Conservation (phyloP, 805 yeast genomes). For the Teunomyces panamensis region DNA sequence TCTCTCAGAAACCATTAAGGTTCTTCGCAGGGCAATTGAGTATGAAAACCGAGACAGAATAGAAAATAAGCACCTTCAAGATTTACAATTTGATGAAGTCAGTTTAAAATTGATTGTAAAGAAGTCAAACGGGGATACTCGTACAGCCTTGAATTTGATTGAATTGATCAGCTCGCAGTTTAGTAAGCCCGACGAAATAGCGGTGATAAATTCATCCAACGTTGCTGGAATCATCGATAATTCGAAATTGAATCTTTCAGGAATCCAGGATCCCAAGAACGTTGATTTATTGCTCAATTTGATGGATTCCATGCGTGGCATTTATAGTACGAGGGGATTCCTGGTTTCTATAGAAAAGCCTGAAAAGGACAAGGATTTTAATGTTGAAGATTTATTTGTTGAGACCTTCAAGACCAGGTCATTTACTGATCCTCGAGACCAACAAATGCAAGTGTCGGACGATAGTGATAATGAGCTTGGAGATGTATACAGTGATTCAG, state of each 20-base stretch:
- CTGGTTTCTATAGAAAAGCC: constrained; percentile 4
- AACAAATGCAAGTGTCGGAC: constrained; percentile 29
- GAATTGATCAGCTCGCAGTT: constrained; percentile 25
- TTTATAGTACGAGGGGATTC: constrained; percentile 4
- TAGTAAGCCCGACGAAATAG: background rate
- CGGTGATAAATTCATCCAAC: background rate
- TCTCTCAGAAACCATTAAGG: constrained; percentile 45
- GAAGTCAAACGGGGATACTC: constrained; percentile 29
- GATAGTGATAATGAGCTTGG: constrained; percentile 22
- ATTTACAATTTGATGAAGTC: background rate
- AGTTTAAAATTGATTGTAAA: constrained; percentile 15
- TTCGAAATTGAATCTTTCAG: constrained; percentile 6
- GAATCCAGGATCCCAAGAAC: constrained; percentile 16
- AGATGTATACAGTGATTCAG: constrained; percentile 6
- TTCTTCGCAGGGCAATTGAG: constrained; percentile 58
- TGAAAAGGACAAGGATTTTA: background rate
- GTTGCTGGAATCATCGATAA: background rate
- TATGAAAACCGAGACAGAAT: constrained; percentile 28
- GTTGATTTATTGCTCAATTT: constrained; percentile 10
- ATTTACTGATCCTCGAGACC: constrained; percentile 11
- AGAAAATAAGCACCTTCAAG: background rate
- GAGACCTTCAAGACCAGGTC: constrained; percentile 14
- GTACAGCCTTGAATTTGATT: constrained; percentile 31
- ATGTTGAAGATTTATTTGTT: constrained; percentile 10
- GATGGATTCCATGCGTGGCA: constrained; percentile 2